phyloP scores from a whole-genome alignment of 768 basidiomycete genomes.

The Trametes gibbosa region DNA sequence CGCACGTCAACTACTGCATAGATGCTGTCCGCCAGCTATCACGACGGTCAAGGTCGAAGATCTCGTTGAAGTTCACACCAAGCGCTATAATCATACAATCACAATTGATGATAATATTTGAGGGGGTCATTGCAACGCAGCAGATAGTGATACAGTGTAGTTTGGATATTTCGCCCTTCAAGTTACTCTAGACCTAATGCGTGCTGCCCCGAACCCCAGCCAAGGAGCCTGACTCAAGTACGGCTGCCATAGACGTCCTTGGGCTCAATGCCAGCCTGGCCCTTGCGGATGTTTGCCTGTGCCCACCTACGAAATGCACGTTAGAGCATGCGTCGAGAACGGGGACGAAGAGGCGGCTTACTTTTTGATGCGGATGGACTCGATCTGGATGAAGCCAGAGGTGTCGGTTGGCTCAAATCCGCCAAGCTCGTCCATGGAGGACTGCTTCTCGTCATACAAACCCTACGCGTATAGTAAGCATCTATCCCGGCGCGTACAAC shows the following conservation, averaged over 20 bases:
- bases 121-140: too few species aligned
- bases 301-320: slow-evolving; percentile 60
- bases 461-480: slow-evolving; percentile 45
- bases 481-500: too few species aligned
- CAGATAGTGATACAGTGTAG: slow-evolving; percentile 1
- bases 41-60: too few species aligned
- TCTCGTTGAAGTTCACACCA: too few species aligned
- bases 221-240: background rate
- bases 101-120: too few species aligned
- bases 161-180: too few species aligned
- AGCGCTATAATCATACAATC: too few species aligned
- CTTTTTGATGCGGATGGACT: slow-evolving; percentile 98
- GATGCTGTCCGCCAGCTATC: too few species aligned
- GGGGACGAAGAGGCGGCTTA: slow-evolving; percentile 38
- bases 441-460: slow-evolving; percentile 92
- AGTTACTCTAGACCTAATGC: too few species aligned
- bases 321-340: background rate
- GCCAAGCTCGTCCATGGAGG: slow-evolving; percentile 98
- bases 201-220: too few species aligned
- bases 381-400: slow-evolving; percentile 94
- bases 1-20: too few species aligned
- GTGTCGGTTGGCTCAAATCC: slow-evolving; percentile 97
- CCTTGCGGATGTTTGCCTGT: slow-evolving; percentile 81
- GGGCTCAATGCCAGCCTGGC: slow-evolving; percentile 36
- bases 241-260: slow-evolving; percentile 22